Evolutionary conservation across 345 rosid genomes (phyloP), one percentile per base, ranked within the genome.

Genomic region (Carallia pectinifolia): DNA sequence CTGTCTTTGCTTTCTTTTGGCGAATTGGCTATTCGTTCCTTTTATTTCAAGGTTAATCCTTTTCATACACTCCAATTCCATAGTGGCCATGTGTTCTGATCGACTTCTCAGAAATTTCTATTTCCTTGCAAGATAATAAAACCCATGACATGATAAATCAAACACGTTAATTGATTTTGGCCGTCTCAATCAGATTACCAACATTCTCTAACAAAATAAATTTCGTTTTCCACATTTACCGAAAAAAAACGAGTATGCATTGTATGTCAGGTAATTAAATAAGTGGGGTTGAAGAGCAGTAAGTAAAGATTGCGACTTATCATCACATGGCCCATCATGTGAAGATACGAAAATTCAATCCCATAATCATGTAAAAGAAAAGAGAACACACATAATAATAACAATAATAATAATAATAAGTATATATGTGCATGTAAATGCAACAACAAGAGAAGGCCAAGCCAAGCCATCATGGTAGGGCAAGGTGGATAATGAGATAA

Each of bases 311-410:
- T 47, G 80, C 7, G 82, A 85, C 88, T 61, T 29, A 53, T 68
- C 80, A 36, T 71, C 62, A 58, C 40, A 66, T 75, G 84, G 81
- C 68, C 75, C 85, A 66, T 79, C 84, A 70, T 68, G 83, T 76
- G 81, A 69, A 62, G 65, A 74, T 63, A 67, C 78, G 37, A 75
- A 76, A 65, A 38, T 31, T 61, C 65, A 12, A 44, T 44, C 50
- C 50, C 50, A 3, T 44, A 44, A 10, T 44, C 50, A 13, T 12
- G 17, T 44, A 44, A 44, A 44, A 44, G 12, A 44, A 44, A 44
- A 44, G 50, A 10, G 16, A 44, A 1, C 17, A 44, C 16, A 13
- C 50, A 44, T 12, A 12, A 12, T 9, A 27, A 15, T 53, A 6
- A 19, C 15, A 56, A 9, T 27, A 56, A 15, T 53, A n/a, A n/a